Base-by-base conservation (phyloP, 164 flowering plant genomes). In the Chloranthus sessilifolius region DNA sequence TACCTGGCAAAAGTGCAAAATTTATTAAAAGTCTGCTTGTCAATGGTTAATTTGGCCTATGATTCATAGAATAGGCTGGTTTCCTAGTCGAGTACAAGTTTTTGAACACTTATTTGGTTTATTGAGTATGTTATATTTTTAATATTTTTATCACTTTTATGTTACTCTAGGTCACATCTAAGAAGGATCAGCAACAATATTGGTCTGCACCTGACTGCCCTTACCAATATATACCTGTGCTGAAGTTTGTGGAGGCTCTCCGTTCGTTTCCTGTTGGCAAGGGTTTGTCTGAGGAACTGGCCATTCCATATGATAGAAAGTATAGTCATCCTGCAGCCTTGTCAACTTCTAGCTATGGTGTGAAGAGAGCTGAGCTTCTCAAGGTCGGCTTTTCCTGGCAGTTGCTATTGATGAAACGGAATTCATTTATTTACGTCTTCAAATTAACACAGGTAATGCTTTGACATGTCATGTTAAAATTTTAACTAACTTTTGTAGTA, bases 121-220 rank as follows among this genome's bases (percentile, higher is more conserved):
- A n/a, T n/a, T n/a, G n/a, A n/a, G n/a, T n/a, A n/a, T n/a, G n/a
- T n/a, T n/a, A 3, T 35, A 10, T 14, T 34, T 35, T 23, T 50
- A 20, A 5, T 3, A 7, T 20, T 11, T 31, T 47, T 1, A 3
- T 34, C 15, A 34, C 0, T 19, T 50, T 12, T 33, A 33, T 31
- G 2, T 15, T 53, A 4, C 19, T 31, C 38, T 72, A 92, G 97
- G 97, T 92, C 37, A 75, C 68, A 7, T 94, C 99, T 22, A 75
- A 72, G 76, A 94, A 94, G 62, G 99, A 94, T 65, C 99, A 94
- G 61, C 80, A 77, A 75, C 99, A 94, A 69, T 94, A 94, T 55
- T 89, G 99, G 99, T 74, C 83, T 51, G 66, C 48, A 60, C 70
- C 60, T 48, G 67, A 64, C 26, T 68, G 73, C 16, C 83, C 92